Evolutionary conservation across 108 stramenopile genomes (phyloP).

Genomic region (Cyclotella atomus): DNA sequence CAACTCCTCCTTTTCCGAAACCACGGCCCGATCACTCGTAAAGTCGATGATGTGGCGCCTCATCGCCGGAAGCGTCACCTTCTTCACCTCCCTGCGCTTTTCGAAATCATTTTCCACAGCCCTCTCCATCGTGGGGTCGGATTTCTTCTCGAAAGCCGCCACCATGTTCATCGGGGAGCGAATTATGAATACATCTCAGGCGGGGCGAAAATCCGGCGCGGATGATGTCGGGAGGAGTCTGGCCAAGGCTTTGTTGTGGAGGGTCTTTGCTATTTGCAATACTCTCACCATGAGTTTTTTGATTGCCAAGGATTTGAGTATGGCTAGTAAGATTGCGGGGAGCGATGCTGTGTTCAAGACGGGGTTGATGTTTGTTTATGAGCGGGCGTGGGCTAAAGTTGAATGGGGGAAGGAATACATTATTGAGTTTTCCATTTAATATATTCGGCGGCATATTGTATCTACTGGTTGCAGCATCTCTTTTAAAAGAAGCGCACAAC

Average conservation of each 20-base stretch:
- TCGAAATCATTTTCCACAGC: constrained; percentile 77
- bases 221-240: constrained; percentile 85
- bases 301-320: constrained; percentile 75
- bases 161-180: constrained; percentile 97
- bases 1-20: constrained; percentile 72
- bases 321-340: constrained; percentile 93
- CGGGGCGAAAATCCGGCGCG: constrained; percentile 73
- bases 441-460: too few species aligned
- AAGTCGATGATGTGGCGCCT: constrained; percentile 89
- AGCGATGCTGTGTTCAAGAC: constrained; percentile 95
- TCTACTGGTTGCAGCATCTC: too few species aligned
- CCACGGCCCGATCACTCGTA: constrained; percentile 73
- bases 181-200: constrained; percentile 91
- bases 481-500: too few species aligned
- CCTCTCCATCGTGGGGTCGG: constrained; percentile 91
- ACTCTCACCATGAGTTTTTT: constrained; percentile 89
- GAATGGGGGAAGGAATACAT: constrained; percentile 92
- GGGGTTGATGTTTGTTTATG: constrained; percentile 90
- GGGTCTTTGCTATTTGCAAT: constrained; percentile 93
- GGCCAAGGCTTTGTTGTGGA: constrained; percentile 94
- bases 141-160: constrained; percentile 93
- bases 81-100: constrained; percentile 77
- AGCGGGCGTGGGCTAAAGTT: constrained; percentile 88
- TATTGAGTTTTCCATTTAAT: constrained; percentile 69
- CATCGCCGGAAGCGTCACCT: constrained; percentile 86